Evolutionary conservation across 73 alveolate genomes (phyloP).

Genomic region (Stentor coeruleus): DNA sequence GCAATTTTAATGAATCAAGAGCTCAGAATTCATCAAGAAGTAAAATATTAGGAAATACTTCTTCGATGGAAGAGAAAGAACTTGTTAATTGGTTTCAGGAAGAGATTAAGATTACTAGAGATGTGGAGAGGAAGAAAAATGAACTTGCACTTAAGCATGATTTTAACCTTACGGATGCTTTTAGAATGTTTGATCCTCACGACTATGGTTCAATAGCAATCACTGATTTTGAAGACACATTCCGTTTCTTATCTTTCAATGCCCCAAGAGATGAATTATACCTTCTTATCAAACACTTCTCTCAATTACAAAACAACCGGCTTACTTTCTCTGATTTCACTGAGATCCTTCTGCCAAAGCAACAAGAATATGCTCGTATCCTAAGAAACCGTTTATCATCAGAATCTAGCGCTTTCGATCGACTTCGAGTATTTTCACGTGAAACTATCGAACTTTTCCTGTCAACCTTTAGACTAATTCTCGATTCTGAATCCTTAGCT

Average conservation of each 20-base stretch:
- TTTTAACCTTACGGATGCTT: conserved; percentile 84
- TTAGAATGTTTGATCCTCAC: conserved; percentile 66
- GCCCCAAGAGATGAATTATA: conserved; percentile 34
- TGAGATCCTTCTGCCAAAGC: conserved; percentile 38
- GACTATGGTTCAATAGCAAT: conserved; percentile 58
- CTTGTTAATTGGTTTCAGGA: conserved; percentile 27
- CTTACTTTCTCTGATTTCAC: conserved; percentile 47
- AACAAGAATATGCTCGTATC: conserved; percentile 30
- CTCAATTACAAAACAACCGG: not conserved
- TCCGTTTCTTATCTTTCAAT: conserved; percentile 35
- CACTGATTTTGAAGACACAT: conserved; percentile 57
- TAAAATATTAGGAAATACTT: not conserved
- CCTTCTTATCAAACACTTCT: conserved; percentile 28
- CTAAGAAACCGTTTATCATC: conserved; percentile 26
- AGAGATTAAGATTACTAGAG: conserved; percentile 46
- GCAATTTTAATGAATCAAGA: not conserved
- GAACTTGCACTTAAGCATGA: conserved; percentile 66
- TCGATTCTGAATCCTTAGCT: conserved; percentile 35
- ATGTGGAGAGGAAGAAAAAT: conserved; percentile 63
- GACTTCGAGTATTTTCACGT: conserved; percentile 21
- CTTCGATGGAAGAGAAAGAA: conserved; percentile 9
- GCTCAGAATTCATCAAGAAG: not conserved
- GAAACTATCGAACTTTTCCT: conserved; percentile 29
- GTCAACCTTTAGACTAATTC: conserved; percentile 24
- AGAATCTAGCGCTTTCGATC: no score